Conservation (phyloP, 495 filamentous ascomycete species). For the Eremomyces bilateralis region DNA sequence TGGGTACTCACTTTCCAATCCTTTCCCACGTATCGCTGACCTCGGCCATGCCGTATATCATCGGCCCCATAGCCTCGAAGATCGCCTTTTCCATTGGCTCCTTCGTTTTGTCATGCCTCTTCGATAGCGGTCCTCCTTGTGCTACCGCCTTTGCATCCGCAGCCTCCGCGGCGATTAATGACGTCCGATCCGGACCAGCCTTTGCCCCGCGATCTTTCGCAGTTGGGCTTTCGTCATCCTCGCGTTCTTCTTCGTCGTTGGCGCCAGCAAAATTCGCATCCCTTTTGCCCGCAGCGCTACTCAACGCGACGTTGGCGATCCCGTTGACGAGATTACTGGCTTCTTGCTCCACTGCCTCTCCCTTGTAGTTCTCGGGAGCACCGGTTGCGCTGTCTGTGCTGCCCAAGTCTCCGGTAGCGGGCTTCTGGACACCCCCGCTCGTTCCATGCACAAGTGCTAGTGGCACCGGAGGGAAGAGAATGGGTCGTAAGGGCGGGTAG, state of each 20-base stretch:
- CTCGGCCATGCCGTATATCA: conserved; percentile 57
- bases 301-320: conserved; percentile 51
- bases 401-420: conserved; percentile 45
- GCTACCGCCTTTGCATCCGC: conserved; percentile 36
- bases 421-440: conserved; percentile 45
- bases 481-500: conserved; percentile 36
- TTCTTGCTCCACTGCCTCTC: conserved; percentile 72
- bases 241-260: too few species aligned
- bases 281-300: conserved; percentile 51
- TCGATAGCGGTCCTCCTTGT: conserved; percentile 21
- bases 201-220: conserved; percentile 8
- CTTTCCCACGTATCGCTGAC: conserved; percentile 61
- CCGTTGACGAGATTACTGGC: conserved; percentile 62
- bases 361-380: conserved; percentile 63
- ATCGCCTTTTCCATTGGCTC: conserved; percentile 61
- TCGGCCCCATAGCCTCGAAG: conserved; percentile 49
- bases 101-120: conserved; percentile 60
- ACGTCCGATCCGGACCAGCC: conserved; percentile 36
- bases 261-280: conserved; percentile 22
- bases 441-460: conserved; percentile 38
- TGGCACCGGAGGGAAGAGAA: conserved; percentile 57
- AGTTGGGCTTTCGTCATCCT: background rate
- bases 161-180: conserved; percentile 28
- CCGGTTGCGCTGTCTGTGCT: conserved; percentile 63
- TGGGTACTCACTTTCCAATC: conserved; percentile 44